phyloP scores from a whole-genome alignment of 2,329 filamentous ascomycete species.

The Ceratocystis eucalypticola region DNA sequence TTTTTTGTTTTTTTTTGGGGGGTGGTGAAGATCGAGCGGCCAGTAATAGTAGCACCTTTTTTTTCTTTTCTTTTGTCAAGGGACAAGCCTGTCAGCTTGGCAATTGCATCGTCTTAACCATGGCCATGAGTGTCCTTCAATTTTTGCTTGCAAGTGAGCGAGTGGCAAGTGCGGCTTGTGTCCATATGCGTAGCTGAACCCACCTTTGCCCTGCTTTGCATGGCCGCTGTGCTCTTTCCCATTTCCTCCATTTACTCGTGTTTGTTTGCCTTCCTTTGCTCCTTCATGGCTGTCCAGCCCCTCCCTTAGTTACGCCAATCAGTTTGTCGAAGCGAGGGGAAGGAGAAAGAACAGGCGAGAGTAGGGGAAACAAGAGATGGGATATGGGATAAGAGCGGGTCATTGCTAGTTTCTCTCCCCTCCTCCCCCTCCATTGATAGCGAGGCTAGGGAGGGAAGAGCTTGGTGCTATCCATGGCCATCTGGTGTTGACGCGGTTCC shows the following conservation, averaged over 20 bases:
- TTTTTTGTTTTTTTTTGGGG: too few relatives aligned
- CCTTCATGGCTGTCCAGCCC: not conserved
- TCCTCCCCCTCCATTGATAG: not conserved
- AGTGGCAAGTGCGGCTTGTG: not conserved
- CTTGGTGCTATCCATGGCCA: not conserved
- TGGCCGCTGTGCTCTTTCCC: not conserved
- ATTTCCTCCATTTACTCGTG: not conserved
- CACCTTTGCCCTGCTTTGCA: not conserved
- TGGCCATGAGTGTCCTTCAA: too few relatives aligned
- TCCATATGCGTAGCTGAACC: not conserved
- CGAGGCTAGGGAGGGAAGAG: not conserved
- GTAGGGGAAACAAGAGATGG: not conserved
- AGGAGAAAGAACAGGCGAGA: slow-evolving; percentile 5
- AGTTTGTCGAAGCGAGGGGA: not conserved
- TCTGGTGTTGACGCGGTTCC: not conserved
- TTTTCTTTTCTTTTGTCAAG: too few relatives aligned
- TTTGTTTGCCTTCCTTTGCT: not conserved
- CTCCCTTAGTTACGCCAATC: not conserved
- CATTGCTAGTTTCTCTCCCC: not conserved
- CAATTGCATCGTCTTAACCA: too few relatives aligned
- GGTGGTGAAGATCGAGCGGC: too few relatives aligned
- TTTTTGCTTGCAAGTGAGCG: too few relatives aligned
- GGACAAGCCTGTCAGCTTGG: too few relatives aligned
- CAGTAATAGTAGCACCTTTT: too few relatives aligned
- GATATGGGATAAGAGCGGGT: not conserved